Evolutionary conservation across 2,329 filamentous ascomycete genomes (phyloP).

Genomic region (Cylindrodendrum hubeiense): DNA sequence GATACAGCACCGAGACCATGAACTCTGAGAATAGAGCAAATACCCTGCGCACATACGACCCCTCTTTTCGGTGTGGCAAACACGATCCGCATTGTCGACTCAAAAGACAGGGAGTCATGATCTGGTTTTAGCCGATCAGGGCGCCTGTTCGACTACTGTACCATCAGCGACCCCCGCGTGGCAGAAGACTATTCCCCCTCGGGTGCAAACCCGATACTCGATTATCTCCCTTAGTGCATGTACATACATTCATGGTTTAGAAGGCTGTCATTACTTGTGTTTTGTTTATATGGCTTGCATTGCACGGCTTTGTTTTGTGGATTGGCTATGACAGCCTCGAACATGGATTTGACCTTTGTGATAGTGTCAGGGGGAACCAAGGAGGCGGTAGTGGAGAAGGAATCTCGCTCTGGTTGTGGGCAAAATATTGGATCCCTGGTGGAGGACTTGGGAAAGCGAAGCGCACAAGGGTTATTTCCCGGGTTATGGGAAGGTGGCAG

Average conservation of each 20-base stretch:
- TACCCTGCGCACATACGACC: conserved; percentile 30
- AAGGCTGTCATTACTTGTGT: conserved; percentile 15
- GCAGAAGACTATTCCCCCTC: conserved; percentile 36
- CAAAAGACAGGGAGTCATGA: conserved; percentile 21
- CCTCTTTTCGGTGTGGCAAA: conserved; percentile 22
- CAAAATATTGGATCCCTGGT: conserved; percentile 17
- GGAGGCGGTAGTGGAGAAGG: conserved; percentile 32
- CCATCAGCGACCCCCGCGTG: conserved; percentile 35
- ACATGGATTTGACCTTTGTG: conserved; percentile 32
- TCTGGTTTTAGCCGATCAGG: conserved; percentile 23
- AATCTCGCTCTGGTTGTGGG: conserved; percentile 9
- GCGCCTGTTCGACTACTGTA: conserved; percentile 33
- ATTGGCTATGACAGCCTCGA: conserved; percentile 28
- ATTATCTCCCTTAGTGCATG: conserved; percentile 33
- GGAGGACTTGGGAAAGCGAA: conserved; percentile 16
- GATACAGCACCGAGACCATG: conserved; percentile 4
- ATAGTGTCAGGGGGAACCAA: conserved; percentile 29
- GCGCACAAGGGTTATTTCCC: conserved; percentile 1
- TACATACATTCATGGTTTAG: conserved; percentile 35
- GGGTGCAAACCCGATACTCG: conserved; percentile 39
- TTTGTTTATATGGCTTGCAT: conserved; percentile 38
- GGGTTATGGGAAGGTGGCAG: conserved; percentile 2
- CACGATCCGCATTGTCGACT: conserved; percentile 24
- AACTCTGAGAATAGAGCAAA: conserved; percentile 27
- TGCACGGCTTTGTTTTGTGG: conserved; percentile 33